Conservation (phyloP, 1,284 basidiomycete species). For the Anthracocystis panici-leucophaei region DNA sequence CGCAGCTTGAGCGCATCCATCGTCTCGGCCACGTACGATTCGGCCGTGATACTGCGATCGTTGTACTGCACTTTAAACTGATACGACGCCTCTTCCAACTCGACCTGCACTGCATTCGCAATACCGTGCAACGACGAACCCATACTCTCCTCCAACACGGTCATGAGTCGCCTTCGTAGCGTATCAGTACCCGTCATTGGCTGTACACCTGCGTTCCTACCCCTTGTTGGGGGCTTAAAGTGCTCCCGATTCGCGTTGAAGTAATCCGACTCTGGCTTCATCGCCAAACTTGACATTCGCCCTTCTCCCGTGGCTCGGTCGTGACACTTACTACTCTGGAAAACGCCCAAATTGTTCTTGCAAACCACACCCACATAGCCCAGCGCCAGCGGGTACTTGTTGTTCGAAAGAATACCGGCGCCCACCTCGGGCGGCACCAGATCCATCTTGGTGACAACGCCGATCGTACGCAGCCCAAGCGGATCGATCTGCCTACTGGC, state of each 20-base stretch:
- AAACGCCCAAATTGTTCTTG: constrained; percentile 58
- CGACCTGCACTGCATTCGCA: constrained; percentile 94
- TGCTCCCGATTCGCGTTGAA: constrained; percentile 80
- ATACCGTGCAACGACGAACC: constrained; percentile 93
- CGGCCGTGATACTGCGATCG: constrained; percentile 90
- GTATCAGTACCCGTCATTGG: constrained; percentile 87
- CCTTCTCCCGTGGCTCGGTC: constrained; percentile 51
- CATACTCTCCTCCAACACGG: constrained; percentile 97
- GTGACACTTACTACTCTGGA: constrained; percentile 54
- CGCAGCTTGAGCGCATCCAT: constrained; percentile 91
- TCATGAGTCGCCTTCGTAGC: constrained; percentile 88
- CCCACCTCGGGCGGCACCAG: constrained; percentile 88
- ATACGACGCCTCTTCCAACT: constrained; percentile 95
- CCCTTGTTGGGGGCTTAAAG: constrained; percentile 74
- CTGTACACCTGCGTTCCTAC: constrained; percentile 71
- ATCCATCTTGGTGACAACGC: constrained; percentile 99
- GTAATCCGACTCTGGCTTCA: constrained; percentile 82
- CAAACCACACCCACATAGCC: constrained; percentile 98
- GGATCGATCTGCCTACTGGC: constrained; percentile 95
- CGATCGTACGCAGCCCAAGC: constrained; percentile 91
- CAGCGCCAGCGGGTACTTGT: constrained; percentile 95
- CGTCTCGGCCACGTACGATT: constrained; percentile 97
- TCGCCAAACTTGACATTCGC: constrained; percentile 73
- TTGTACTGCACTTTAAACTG: constrained; percentile 99
- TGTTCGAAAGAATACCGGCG: constrained; percentile 83